Evolutionary conservation across 257 asterid genomes (phyloP), one percentile per base, ranked within the genome.

Genomic region (Perilla frutescens): DNA sequence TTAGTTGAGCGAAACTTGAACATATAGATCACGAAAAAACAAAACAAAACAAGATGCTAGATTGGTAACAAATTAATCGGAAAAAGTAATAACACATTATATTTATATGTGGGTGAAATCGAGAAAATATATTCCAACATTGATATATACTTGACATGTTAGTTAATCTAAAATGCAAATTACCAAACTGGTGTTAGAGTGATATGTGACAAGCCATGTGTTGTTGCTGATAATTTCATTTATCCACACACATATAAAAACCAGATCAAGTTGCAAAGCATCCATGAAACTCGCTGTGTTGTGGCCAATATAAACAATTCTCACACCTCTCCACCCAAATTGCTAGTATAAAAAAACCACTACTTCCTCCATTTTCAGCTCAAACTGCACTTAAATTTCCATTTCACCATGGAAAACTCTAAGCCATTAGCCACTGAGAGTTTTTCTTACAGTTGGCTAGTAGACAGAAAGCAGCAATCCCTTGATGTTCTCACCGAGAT

Each of bases 401-500:
- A 36, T n/a, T 6, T 66, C 68, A 47, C 68, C 8, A 89, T 89
- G 96, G 96, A 89, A 71, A 80, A 77, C 69, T 78, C 86, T 7
- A 77, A 86, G 4, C 79, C 84, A 53, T 71, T 87, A 36, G 90
- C 92, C 73, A 83, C 90, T 5, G 92, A 89, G 70, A 89, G 96
- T 10, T 89, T 89, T 60, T 89, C 96, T 10, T 83, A 83, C 84
- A 89, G 92, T n/a, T 89, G 96, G 92, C 81, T 89, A 66, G 60
- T 73, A 41, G 81, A 81, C 76, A 71, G 53, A 56, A 75, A 79
- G 6, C 81, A 82, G 7, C 71, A 75, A 48, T 48, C 82, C 39
- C 56, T 66, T 12, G 83, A 79, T 59, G 72, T 48, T 53, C 58
- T 81, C 14, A 40, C 64, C n/a, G 68, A 73, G 44, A 60, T 61